Evolutionary conservation across 2,329 filamentous ascomycete genomes (phyloP).

Genomic region (Alternaria brassicae): DNA sequence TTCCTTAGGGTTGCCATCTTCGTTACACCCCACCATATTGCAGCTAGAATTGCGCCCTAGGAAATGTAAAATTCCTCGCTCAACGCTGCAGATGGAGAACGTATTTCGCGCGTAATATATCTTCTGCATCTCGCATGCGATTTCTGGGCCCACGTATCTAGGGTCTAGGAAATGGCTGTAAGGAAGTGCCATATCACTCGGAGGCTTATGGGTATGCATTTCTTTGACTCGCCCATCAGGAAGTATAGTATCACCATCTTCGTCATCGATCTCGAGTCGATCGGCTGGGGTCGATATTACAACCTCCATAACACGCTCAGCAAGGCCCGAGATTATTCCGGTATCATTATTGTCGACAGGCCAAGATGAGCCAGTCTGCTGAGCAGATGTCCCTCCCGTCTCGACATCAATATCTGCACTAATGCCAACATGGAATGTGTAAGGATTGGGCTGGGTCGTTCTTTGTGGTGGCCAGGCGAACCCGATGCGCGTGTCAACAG

Average conservation of each 20-base stretch:
- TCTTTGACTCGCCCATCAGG: conserved; percentile 27
- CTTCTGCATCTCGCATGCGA: conserved; percentile 24
- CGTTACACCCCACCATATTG: background rate
- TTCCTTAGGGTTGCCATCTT: background rate
- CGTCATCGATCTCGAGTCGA: background rate
- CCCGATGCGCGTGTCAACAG: background rate
- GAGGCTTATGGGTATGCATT: conserved; percentile 29
- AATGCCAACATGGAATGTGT: background rate
- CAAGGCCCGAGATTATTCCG: background rate
- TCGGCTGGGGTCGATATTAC: background rate
- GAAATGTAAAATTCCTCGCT: conserved; percentile 17
- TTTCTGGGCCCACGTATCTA: conserved; percentile 22
- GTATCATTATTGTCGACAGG: background rate
- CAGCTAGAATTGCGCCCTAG: conserved; percentile 11
- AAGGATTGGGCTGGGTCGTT: background rate
- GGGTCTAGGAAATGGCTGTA: conserved; percentile 28
- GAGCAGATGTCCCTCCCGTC: background rate
- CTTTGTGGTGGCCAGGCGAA: background rate
- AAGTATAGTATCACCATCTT: conserved; percentile 5
- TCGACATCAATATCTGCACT: background rate
- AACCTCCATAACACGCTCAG: background rate
- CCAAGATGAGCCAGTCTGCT: background rate
- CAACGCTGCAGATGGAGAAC: conserved; percentile 34
- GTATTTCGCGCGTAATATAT: conserved; percentile 30
- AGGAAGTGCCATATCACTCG: conserved; percentile 27